phyloP scores from a whole-genome alignment of 2,329 filamentous ascomycete species.

The Fusarium vanettenii region DNA sequence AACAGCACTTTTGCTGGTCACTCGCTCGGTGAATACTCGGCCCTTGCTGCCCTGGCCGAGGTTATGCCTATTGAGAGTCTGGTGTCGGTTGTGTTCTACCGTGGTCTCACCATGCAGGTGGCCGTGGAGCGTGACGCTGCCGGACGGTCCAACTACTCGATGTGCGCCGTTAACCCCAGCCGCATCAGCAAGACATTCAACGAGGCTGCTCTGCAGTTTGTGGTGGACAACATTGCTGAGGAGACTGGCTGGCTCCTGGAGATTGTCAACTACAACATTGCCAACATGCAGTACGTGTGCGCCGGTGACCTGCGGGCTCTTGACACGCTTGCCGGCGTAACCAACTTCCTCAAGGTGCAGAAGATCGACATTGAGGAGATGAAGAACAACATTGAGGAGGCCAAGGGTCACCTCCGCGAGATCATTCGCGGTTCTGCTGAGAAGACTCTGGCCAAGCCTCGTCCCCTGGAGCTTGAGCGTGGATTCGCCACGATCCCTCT shows the following conservation, averaged over 20 bases:
- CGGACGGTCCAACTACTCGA: slow-evolving; percentile 97
- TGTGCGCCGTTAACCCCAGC: slow-evolving; percentile 99
- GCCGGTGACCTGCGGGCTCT: slow-evolving; percentile 77
- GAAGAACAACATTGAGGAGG: slow-evolving; percentile 89
- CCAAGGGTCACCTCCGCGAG: slow-evolving; percentile 88
- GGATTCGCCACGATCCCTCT: slow-evolving; percentile 98
- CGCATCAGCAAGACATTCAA: slow-evolving; percentile 99
- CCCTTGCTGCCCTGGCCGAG: slow-evolving; percentile 93
- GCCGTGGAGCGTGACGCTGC: slow-evolving; percentile 94
- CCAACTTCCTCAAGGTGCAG: slow-evolving; percentile 95
- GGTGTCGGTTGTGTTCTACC: slow-evolving; percentile 99
- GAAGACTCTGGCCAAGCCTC: slow-evolving; percentile 88
- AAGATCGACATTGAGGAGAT: slow-evolving; percentile 97
- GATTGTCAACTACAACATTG: slow-evolving; percentile 96
- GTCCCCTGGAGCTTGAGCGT: slow-evolving; percentile 88
- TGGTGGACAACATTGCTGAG: slow-evolving; percentile 94
- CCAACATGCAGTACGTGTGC: slow-evolving; percentile 81
- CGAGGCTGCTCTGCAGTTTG: slow-evolving; percentile 95
- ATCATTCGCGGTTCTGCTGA: slow-evolving; percentile 92
- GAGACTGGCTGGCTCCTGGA: slow-evolving; percentile 95
- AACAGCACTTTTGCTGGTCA: slow-evolving; percentile 98
- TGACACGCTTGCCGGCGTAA: slow-evolving; percentile 81
- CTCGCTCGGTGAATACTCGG: slow-evolving; percentile 98
- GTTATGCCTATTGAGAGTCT: slow-evolving; percentile 99
- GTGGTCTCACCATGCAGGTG: slow-evolving; percentile 98